phyloP scores from a whole-genome alignment of 1,284 basidiomycete genomes.

The Acaromyces ingoldii region DNA sequence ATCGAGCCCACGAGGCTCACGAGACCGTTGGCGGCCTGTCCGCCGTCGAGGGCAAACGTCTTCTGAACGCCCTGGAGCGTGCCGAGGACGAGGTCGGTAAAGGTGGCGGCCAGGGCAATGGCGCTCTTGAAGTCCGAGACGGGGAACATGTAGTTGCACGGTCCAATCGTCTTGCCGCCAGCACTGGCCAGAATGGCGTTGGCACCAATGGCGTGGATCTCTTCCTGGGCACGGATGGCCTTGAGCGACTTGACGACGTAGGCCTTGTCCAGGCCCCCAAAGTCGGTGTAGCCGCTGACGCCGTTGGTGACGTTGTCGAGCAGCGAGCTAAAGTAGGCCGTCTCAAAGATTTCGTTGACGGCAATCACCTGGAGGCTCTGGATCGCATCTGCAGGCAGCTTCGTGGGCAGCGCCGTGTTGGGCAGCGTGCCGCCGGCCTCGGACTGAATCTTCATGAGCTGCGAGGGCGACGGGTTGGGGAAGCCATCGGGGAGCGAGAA shows the following conservation, averaged over 20 bases:
- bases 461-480: constrained; percentile 11
- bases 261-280: constrained; percentile 3
- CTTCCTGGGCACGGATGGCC: constrained; percentile 21
- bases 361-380: constrained; percentile 18
- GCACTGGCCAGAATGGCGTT: constrained; percentile 18
- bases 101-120: constrained; percentile 17
- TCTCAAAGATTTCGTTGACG: constrained; percentile 20
- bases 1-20: constrained; percentile 16
- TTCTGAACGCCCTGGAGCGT: constrained; percentile 17
- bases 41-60: constrained; percentile 16
- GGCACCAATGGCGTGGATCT: constrained; percentile 20
- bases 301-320: constrained; percentile 13
- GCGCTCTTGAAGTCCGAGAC: constrained; percentile 14
- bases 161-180: constrained; percentile 12
- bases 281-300: constrained; percentile 16
- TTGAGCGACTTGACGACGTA: constrained; percentile 16
- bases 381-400: constrained; percentile 6
- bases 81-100: constrained; percentile 18
- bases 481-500: constrained; percentile 20
- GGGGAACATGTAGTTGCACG: constrained; percentile 21
- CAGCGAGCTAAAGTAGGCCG: constrained; percentile 16
- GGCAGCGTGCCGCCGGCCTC: constrained; percentile 16
- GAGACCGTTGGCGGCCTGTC: constrained; percentile 14
- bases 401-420: constrained; percentile 14
- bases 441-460: constrained; percentile 8